Percentiles rank a stretch among this genome's conserved stretches.
Conservation (phyloP, 1,284 basidiomycete genomes). For the Ganoderma sinense region DNA sequence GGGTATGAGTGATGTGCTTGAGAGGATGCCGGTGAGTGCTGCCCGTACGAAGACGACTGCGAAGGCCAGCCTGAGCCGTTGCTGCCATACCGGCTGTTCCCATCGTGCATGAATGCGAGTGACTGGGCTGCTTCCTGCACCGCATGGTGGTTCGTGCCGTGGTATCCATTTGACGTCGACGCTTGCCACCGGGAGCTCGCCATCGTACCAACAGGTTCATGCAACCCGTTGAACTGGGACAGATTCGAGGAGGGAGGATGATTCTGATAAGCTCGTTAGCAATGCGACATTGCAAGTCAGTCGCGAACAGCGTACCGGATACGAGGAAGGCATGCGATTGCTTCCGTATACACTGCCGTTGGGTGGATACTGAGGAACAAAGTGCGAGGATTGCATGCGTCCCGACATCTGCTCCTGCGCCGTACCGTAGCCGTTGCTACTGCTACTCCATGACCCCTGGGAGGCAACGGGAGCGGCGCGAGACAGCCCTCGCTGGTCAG, state of each 20-base stretch:
- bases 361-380: conserved; percentile 26
- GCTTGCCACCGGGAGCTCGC: conserved; percentile 25
- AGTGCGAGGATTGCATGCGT: conserved; percentile 25
- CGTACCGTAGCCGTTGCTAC: conserved; percentile 25
- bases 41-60: conserved; percentile 22
- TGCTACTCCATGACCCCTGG: conserved; percentile 17
- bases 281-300: too few relatives aligned
- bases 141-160: conserved; percentile 22
- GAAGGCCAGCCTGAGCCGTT: conserved; percentile 18
- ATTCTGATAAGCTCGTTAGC: conserved; percentile 9
- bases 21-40: conserved; percentile 9
- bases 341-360: conserved; percentile 20
- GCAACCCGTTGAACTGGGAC: conserved; percentile 16
- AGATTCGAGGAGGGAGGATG: conserved; percentile 17
- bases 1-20: conserved; percentile 15
- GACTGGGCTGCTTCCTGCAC: conserved; percentile 35
- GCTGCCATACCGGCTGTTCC: conserved; percentile 20
- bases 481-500: conserved; percentile 32
- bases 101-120: conserved; percentile 34
- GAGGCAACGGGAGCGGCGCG: conserved; percentile 16
- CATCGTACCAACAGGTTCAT: conserved; percentile 15
- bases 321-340: conserved; percentile 25
- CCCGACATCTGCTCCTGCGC: conserved; percentile 20
- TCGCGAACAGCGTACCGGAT: conserved; percentile 23
- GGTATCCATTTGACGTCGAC: conserved; percentile 25